Base-by-base conservation (phyloP, 2,329 filamentous ascomycete genomes). In the Aspergillus latus region DNA sequence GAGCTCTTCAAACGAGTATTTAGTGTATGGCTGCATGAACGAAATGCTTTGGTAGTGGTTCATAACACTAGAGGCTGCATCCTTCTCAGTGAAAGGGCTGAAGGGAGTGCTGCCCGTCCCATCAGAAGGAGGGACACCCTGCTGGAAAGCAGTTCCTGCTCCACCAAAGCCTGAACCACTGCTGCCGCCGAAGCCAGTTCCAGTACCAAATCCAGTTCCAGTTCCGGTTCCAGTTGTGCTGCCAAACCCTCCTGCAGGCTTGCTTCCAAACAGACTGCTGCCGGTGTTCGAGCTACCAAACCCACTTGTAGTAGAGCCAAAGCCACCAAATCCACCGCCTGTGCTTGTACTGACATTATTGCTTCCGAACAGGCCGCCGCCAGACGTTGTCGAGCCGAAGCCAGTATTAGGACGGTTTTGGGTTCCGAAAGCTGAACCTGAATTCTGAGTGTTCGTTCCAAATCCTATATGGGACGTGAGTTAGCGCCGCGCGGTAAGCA, bases 1-100 rank as follows among this genome's bases (percentile, higher is more conserved):
- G 52, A 94, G 76, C 72, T 94, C 78, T 68, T 88, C 94, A 15
- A 90, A 84, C 8, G 93, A 97, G 80, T 88, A 97, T 71, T 94
- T 95, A 72, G 87, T 87, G 77, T 80, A 80, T 5, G 78, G 75
- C 45, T 69, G 70, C 76, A 78, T 77, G 54, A 78, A 78, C 26
- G 67, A 74, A 61, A 80, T 75, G 61, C 76, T 80, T 64, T 80
- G 78, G 55, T 76, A 80, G 56, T 76, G 69, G 59, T 76, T 79
- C 49, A 70, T 80, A 8, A 63, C 62, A 39, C 51, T 70, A n/a
- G 68, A 66, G 44, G 63, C 64, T 52, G 58, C 62, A 60, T 80
- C 78, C 62, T 80, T 80, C 59, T 80, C 78, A 5, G 69, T 73
- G 44, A 71, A 75, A 4, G 76, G 64, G 49, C 66, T 75, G 62